Evolutionary conservation across 768 basidiomycete genomes (phyloP).

Genomic region (Termitomyces sp.): DNA sequence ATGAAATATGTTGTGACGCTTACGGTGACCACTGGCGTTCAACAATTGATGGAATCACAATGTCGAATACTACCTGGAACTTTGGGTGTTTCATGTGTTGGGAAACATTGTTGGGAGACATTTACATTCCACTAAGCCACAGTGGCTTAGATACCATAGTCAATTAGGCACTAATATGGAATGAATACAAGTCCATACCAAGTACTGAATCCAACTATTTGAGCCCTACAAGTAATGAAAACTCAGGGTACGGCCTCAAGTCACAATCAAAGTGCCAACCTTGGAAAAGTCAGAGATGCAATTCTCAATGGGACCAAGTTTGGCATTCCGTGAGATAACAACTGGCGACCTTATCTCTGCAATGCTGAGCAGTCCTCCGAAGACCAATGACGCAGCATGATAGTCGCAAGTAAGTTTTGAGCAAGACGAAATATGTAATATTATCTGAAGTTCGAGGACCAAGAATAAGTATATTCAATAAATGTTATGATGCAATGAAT

Average conservation of each 20-base stretch:
- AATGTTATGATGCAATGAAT: too few species aligned
- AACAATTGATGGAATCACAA: conserved; percentile 12
- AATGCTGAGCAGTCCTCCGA: conserved; percentile 13
- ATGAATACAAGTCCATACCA: conserved; percentile 2
- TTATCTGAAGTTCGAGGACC: too few species aligned
- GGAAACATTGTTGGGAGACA: too few species aligned
- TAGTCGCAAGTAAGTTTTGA: too few species aligned
- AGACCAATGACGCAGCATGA: too few species aligned
- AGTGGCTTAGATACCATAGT: too few species aligned
- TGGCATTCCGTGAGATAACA: conserved; percentile 13
- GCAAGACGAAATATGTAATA: too few species aligned
- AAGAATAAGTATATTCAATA: too few species aligned
- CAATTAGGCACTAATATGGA: not conserved
- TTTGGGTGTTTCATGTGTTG: not conserved
- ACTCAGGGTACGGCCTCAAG: not conserved
- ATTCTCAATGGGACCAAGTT: conserved; percentile 11
- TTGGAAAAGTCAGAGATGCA: conserved; percentile 17
- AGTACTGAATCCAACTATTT: conserved; percentile 16
- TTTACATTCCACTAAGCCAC: too few species aligned
- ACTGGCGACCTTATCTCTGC: conserved; percentile 16
- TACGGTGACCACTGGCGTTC: too few species aligned
- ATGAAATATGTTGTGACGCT: too few species aligned
- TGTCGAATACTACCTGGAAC: conserved; percentile 15
- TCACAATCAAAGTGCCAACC: conserved; percentile 1
- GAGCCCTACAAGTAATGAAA: conserved; percentile 7